These are phyloP conservation scores for Actinomortierella wolfii DNA, from an alignment of 371 early-diverging fungal species.

Conservation along the genomic window DNA sequence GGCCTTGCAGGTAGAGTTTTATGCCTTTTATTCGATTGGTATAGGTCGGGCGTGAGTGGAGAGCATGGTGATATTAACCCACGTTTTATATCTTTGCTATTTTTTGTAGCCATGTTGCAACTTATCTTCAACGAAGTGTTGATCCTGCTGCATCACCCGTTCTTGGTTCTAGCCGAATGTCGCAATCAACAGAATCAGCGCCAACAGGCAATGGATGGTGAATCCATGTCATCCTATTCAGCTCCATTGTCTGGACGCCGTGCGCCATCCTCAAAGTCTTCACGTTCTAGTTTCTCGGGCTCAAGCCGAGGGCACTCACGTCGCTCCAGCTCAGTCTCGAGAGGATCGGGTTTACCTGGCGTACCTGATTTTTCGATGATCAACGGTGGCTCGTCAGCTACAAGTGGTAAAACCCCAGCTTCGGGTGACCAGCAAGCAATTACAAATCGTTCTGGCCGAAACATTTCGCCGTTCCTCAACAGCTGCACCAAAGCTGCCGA, in stretches of 20 bases:
- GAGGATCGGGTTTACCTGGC: too few relatives aligned
- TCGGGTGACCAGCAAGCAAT: too few relatives aligned
- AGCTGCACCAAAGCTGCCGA: constrained; percentile 46
- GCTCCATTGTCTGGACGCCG: too few relatives aligned
- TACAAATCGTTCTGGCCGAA: not conserved
- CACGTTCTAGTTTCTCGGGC: too few relatives aligned
- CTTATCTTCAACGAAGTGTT: constrained; percentile 45
- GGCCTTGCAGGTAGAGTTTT: constrained; percentile 34
- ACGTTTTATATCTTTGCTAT: not conserved
- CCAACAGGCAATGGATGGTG: not conserved
- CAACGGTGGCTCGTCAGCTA: not conserved
- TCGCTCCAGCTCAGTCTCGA: too few relatives aligned
- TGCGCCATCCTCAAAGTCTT: too few relatives aligned
- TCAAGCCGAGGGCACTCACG: not conserved
- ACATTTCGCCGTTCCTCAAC: constrained; percentile 35
- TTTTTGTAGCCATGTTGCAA: constrained; percentile 35
- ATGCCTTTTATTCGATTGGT: not conserved
- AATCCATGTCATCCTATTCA: too few relatives aligned
- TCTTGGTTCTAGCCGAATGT: constrained; percentile 31
- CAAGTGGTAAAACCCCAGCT: not conserved
- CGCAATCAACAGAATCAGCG: constrained; percentile 15
- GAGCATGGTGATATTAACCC: not conserved
- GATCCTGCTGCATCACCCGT: constrained; percentile 44
- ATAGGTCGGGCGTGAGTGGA: not conserved
- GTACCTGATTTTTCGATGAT: not conserved